Percentiles rank a stretch among this genome's conserved stretches.
These are phyloP conservation scores for Carpinus fangiana DNA, from an alignment of 306 rosid species.

Conservation along the genomic window DNA sequence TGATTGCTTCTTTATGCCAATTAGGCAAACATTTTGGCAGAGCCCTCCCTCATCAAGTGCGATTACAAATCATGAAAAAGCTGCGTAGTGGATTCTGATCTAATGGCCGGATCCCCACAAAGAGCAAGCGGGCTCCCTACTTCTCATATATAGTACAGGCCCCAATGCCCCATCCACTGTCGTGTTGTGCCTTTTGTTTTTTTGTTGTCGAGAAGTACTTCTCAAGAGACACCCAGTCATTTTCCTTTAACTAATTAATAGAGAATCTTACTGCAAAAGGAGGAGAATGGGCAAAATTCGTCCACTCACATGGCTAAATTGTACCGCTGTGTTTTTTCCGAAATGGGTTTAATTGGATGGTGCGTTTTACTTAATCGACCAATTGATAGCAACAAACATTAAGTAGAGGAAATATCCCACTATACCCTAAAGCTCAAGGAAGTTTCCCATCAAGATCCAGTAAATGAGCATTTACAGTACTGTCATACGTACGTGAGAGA, in stretches of 20 bases:
- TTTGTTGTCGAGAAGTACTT: not conserved
- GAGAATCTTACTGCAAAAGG: not conserved
- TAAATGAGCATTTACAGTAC: too few relatives aligned
- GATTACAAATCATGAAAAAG: conserved; percentile 67
- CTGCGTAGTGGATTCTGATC: conserved; percentile 37
- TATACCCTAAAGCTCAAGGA: conserved; percentile 26
- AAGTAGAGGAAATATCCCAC: not conserved
- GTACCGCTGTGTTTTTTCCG: not conserved
- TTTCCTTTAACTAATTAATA: not conserved
- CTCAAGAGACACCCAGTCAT: not conserved
- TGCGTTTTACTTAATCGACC: not conserved
- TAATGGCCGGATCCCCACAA: not conserved
- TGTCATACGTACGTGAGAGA: too few relatives aligned
- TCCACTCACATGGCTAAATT: not conserved
- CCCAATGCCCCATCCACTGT: not conserved
- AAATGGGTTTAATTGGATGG: not conserved
- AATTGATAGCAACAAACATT: conserved; percentile 8
- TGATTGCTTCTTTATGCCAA: conserved; percentile 30
- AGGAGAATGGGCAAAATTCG: not conserved
- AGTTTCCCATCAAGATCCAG: not conserved
- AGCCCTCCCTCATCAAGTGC: conserved; percentile 38
- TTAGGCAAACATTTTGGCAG: conserved; percentile 26
- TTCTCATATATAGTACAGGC: not conserved
- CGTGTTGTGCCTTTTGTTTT: not conserved
- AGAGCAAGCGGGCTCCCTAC: not conserved